Evolutionary conservation across 2,329 filamentous ascomycete genomes (phyloP), one percentile per base, ranked within the genome.

Genomic region (Pseudogymnoascus sp.): DNA sequence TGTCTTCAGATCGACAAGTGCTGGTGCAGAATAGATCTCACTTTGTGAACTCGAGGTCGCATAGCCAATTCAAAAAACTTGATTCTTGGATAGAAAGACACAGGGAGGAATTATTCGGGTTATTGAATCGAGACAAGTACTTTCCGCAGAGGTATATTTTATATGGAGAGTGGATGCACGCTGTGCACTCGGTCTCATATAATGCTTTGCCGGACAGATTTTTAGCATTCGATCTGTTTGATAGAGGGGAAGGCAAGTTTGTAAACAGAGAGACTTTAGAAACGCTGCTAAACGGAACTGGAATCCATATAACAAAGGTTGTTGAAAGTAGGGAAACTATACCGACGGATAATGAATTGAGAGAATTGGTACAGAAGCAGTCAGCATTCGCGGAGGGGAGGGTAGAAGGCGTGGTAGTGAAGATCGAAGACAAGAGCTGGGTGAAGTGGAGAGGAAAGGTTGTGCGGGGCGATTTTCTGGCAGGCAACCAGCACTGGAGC

Each of bases 111-210:
- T 19, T 67, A 21, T 59, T 28, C 2, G 36, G 15, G 6, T 3
- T 67, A 13, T 21, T 67, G 19, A 35, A 42, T 4, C 62, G 50
- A 21, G 65, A 67, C 10, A 26, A 57, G 15, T 26, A 36, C 31
- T 35, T 67, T 10, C 47, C 50, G n/a, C 61, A 67, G 36, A 35
- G 66, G 8, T 67, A 60, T 38, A 44, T 67, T 28, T 13, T 67
- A 13, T 67, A 64, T 26, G 66, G 66, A 8, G 66, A 67, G 35
- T 67, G 66, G 65, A 38, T 67, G 60, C 62, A 44, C 19, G 66
- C 66, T n/a, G 60, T 65, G 23, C 66, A 67, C 36, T 62, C 57
- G 7, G 62, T 67, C 31, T 26, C 33, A 13, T 67, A 67, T 36
- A 62, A 40, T 2, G 23, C 33, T 11, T 47, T 67, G 26, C 64